Evolutionary conservation across 768 basidiomycete genomes (phyloP).

Genomic region (Collybiopsis luxurians): DNA sequence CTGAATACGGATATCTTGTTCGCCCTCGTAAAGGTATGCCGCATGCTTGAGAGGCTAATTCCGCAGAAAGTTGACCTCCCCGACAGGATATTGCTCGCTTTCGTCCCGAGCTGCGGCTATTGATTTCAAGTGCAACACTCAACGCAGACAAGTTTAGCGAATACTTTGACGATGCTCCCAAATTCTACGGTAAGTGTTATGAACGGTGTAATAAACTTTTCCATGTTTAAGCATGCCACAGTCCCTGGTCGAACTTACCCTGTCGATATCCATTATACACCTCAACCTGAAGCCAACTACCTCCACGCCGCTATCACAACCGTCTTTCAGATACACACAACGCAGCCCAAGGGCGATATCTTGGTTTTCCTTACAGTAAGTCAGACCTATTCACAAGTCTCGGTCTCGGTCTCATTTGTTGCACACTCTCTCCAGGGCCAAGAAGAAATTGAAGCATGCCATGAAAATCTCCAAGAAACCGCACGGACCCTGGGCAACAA

Average conservation of each 20-base stretch:
- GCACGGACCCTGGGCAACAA: constrained; percentile 94
- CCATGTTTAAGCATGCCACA: constrained; percentile 25
- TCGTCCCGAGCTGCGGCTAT: constrained; percentile 86
- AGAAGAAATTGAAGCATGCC: constrained; percentile 98
- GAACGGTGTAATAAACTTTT: background rate
- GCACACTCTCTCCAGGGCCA: constrained; percentile 64
- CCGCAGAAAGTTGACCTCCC: constrained; percentile 16
- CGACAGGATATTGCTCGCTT: constrained; percentile 92
- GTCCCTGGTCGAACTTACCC: constrained; percentile 97
- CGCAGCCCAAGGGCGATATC: constrained; percentile 96
- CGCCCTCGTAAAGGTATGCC: constrained; percentile 93
- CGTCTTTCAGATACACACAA: constrained; percentile 98
- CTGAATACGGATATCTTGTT: constrained; percentile 98
- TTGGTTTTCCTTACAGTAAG: constrained; percentile 93
- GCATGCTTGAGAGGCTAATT: background rate
- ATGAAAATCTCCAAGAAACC: constrained; percentile 95
- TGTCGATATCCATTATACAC: constrained; percentile 98
- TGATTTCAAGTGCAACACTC: constrained; percentile 96
- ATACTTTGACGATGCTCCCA: constrained; percentile 95
- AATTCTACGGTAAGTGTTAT: constrained; percentile 74
- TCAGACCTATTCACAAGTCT: constrained; percentile 4
- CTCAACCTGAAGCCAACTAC: constrained; percentile 99
- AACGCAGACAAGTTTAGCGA: constrained; percentile 98
- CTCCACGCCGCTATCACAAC: constrained; percentile 98
- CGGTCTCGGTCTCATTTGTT: constrained; percentile 6